Evolutionary conservation across 495 filamentous ascomycete species (phyloP), one percentile per base, ranked within the genome.

Genomic region (Talaromyces wortmannii): DNA sequence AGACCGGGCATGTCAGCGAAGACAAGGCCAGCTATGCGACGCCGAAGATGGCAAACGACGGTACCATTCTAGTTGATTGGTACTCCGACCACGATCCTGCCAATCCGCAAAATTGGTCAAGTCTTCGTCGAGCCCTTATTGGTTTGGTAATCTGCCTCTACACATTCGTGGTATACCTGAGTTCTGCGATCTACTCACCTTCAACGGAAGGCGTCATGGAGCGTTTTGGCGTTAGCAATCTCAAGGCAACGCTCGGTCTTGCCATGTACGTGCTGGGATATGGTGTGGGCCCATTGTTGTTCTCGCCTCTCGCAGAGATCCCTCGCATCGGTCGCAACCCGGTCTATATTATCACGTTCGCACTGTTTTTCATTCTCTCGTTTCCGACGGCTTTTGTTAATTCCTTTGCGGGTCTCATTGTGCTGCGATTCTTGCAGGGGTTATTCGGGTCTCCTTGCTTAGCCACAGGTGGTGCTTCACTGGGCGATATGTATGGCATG

Each of bases 21-120:
- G 48, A 33, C 48, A 50, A 50, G 16, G 6, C 48, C 13, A 50
- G 11, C 10, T 17, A 17, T 50, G 5, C 32, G 48, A 17, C 11
- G 29, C 29, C 48, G 31, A 50, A 33, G 16, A 50, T 17, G 10
- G 16, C 48, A 11, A 50, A 50, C 5, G 48, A 50, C 31, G 48
- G 48, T 50, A 32, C 18, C 16, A 50, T 50, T 50, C 7, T 50
- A 46, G 77, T 80, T n/a, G 75, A 80, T 52, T 83, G 80, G 80
- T 80, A 82, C 57, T 72, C 67, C 43, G 74, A 75, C 5, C 71
- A 78, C 40, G 80, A 82, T 58, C 59, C 66, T 7, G 78, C 68
- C 5, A 82, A 83, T 50, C 81, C 80, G 3, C 75, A 80, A 43
- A 83, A 82, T 50, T 83, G 80, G 80, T 69, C 72, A 3, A 64